A percentile compares a stretch with the other conserved stretches of the same genome.
phyloP scores from a whole-genome alignment of 2,329 filamentous ascomycete genomes.

The Dactylellina sp. region DNA sequence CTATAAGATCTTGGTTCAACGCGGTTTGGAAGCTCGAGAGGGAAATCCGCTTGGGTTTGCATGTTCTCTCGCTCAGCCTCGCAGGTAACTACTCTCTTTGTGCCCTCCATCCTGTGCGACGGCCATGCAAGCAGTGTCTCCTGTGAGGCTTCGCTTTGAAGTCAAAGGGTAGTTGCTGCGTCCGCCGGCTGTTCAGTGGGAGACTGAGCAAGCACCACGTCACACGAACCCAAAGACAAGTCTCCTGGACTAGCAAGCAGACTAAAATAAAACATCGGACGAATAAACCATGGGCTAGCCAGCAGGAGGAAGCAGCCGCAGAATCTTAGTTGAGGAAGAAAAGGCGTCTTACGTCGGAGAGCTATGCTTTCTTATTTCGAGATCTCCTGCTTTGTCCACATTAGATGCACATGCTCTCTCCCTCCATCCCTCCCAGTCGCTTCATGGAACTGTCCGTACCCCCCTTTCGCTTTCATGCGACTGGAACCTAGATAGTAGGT shows the following conservation, averaged over 20 bases:
- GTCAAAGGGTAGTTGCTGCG: slow-evolving; percentile 8
- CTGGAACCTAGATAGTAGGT: slow-evolving; percentile 20
- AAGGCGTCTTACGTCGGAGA: not conserved
- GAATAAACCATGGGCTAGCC: slow-evolving; percentile 42
- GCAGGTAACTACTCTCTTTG: slow-evolving; percentile 19
- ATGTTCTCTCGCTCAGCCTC: not conserved
- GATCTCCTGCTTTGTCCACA: slow-evolving; percentile 23
- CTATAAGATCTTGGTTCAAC: slow-evolving; percentile 20
- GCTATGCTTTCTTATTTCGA: slow-evolving; percentile 42
- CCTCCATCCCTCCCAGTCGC: not conserved
- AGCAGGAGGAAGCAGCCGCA: slow-evolving; percentile 23
- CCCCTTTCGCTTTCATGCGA: slow-evolving; percentile 44
- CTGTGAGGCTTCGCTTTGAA: slow-evolving; percentile 23
- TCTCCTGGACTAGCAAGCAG: slow-evolving; percentile 30
- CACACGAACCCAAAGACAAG: slow-evolving; percentile 54
- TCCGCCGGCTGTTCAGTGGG: slow-evolving; percentile 1
- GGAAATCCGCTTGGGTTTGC: slow-evolving; percentile 3
- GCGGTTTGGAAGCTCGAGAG: slow-evolving; percentile 40
- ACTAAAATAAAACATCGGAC: slow-evolving; percentile 51
- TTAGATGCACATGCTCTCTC: slow-evolving; percentile 24
- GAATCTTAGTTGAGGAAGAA: slow-evolving; percentile 12
- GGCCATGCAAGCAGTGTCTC: slow-evolving; percentile 10
- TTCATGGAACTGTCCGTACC: slow-evolving; percentile 22
- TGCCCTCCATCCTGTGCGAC: slow-evolving; percentile 17
- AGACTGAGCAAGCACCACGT: slow-evolving; percentile 52